Conservation (phyloP, 2,329 filamentous ascomycete species). For the Aspergillus novoparasiticus region DNA sequence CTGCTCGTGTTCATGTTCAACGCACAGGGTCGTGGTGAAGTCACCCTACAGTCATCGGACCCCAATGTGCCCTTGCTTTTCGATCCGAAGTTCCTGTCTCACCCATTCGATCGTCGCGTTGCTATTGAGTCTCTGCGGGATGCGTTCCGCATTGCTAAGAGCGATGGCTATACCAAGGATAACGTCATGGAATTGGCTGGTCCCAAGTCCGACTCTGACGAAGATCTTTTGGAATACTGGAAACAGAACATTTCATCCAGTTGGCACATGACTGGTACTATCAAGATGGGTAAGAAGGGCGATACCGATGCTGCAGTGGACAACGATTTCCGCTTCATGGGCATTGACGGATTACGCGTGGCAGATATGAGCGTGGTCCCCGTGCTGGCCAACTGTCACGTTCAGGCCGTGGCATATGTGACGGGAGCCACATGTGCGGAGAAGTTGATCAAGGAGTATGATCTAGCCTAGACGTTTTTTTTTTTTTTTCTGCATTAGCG, state of each 20-base stretch:
- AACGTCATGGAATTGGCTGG: slow-evolving; percentile 42
- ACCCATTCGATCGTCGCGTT: slow-evolving; percentile 57
- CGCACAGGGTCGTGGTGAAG: slow-evolving; percentile 55
- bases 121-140: slow-evolving; percentile 55
- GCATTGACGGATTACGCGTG: slow-evolving; percentile 42
- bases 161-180: slow-evolving; percentile 50
- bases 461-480: slow-evolving; percentile 22
- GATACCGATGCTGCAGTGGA: slow-evolving; percentile 54
- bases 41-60: slow-evolving; percentile 57
- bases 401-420: slow-evolving; percentile 57
- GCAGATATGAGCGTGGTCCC: slow-evolving; percentile 49
- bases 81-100: slow-evolving; percentile 55
- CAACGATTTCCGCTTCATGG: slow-evolving; percentile 41
- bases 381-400: slow-evolving; percentile 51
- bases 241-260: slow-evolving; percentile 48
- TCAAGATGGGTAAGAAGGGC: slow-evolving; percentile 56
- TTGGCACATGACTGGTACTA: slow-evolving; percentile 61
- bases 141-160: slow-evolving; percentile 44
- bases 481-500: background rate
- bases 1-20: slow-evolving; percentile 56
- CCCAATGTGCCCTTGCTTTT: slow-evolving; percentile 55
- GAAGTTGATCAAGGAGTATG: slow-evolving; percentile 51
- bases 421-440: slow-evolving; percentile 57
- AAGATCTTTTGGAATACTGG: slow-evolving; percentile 56
- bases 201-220: slow-evolving; percentile 23